Base-by-base conservation (phyloP, 1,284 basidiomycete species). In the Cutaneotrichosporon arboriforme region DNA sequence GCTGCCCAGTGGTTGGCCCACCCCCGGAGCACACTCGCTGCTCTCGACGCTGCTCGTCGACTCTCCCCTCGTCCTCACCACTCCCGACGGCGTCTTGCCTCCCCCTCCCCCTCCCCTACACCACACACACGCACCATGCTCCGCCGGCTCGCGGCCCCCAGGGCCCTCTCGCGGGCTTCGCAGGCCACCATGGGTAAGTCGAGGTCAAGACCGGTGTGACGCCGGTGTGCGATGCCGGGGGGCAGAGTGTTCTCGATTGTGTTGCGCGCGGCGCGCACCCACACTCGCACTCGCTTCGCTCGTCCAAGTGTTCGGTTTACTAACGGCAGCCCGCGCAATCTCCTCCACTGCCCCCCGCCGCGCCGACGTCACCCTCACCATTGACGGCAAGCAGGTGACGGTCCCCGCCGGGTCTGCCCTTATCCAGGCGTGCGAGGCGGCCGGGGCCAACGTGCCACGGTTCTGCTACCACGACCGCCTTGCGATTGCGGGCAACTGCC, bases 401-500 rank as follows among this genome's bases (percentile, higher is more conserved):
- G 90, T 94, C 46, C 90, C 90, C 21, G 87, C 90, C 77, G 90
- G 91, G 46, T 87, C 89, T 61, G 90, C 93, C 21, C 81, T 98
- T 65, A 97, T 97, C 73, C 94, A 97, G 78, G 94, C 94, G 53
- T 97, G 94, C 76, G 79, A 79, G 43, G 43, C 42, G 21, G 50
- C 50, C 43, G 65, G 61, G 51, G 60, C 68, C 21, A 62, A 59
- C 54, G 54, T 65, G 53, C 67, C 69, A 31, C 59, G 72, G 60
- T 74, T 74, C 67, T 76, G 74, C 63, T 76, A 76, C 64, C 74
- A 76, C 60, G 74, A 77, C 60, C 66, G 75, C 58, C 81, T 96
- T 38, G 90, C 90, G 36, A 91, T 96, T 67, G 92, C 92, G 60
- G 91, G 91, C 57, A 96, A 94, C 75, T 96, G 92, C 78, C 87